A percentile compares a stretch with the other conserved stretches of the same genome.
Evolutionary conservation across 805 yeast genomes (phyloP).

Genomic region (Cyberlindnera veronae): DNA sequence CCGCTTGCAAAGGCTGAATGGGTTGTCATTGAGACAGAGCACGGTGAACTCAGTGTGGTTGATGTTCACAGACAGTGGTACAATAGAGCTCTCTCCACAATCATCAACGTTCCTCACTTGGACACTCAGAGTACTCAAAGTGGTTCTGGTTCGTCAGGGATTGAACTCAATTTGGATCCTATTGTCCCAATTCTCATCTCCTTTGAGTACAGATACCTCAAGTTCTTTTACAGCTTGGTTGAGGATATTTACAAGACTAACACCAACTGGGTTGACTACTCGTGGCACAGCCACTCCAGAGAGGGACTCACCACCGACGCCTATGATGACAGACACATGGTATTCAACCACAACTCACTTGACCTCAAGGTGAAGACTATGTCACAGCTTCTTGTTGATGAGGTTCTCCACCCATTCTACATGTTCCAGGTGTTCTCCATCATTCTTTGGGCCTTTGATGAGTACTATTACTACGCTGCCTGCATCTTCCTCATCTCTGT

Average conservation of each 20-base stretch:
- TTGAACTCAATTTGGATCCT: constrained; percentile 28
- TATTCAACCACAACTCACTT: constrained; percentile 76
- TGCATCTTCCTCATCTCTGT: constrained; percentile 88
- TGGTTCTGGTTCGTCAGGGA: constrained; percentile 17
- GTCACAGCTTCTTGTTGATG: constrained; percentile 67
- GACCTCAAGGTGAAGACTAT: constrained; percentile 73
- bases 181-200: constrained; percentile 63
- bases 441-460: constrained; percentile 86
- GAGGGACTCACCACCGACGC: constrained; percentile 67
- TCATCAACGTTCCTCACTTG: constrained; percentile 40
- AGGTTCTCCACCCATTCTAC: constrained; percentile 92
- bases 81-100: constrained; percentile 67
- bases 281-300: constrained; percentile 64
- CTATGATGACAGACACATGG: constrained; percentile 63
- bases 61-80: constrained; percentile 57
- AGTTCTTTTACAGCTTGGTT: constrained; percentile 77
- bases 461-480: constrained; percentile 88
- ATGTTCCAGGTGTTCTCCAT: constrained; percentile 92
- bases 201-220: constrained; percentile 80
- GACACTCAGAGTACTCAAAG: constrained; percentile 20
- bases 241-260: constrained; percentile 85
- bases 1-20: constrained; percentile 85
- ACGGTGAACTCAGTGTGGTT: constrained; percentile 73
- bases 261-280: constrained; percentile 78
- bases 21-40: constrained; percentile 92